Evolutionary conservation across 306 rosid species (phyloP), one percentile per base, ranked within the genome.

Genomic region (Mimosa bimucronata): DNA sequence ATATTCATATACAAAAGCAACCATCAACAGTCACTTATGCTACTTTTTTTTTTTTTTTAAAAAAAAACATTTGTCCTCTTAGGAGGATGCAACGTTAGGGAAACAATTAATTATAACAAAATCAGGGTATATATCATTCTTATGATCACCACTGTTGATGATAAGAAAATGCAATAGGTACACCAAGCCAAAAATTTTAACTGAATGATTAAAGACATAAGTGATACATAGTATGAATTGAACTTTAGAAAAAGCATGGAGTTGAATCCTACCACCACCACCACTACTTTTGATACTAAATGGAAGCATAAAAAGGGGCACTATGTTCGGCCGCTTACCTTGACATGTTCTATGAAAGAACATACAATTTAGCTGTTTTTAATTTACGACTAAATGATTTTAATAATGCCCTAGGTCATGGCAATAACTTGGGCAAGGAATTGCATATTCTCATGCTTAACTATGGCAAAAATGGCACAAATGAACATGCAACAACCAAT

Each of bases 261-360:
- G 44, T n/a, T n/a, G n/a, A 65, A 7, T 34, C n/a, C 19, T 15
- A 64, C 23, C 7, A 31, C 52, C 9, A 6, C 38, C 5, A 6
- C 26, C 0, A 67, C 73, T 19, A 40, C 42, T 5, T n/a, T 4
- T 38, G 18, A 37, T 38, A n/a, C 11, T 53, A 19, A 53, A 53
- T 53, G 26, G 60, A 53, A 53, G 60, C 65, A 50, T 11, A 2
- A 30, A 31, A 23, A 66, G 19, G 13, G 18, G 37, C 19, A 60
- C 2, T 11, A 71, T 37, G 18, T 37, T 74, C 62, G 9, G 42
- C 50, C 6, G 30, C 31, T 55, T 42, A 77, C 92, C 90, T 88
- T 69, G 57, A 83, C 89, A 58, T 66, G 92, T 34, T 34, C 38
- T 34, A 34, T 34, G 38, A 34, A 3, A 34, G 38, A 34, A 34